Conservation (phyloP, 2,329 filamentous ascomycete species). For the Reticulascus tulasneorum region DNA sequence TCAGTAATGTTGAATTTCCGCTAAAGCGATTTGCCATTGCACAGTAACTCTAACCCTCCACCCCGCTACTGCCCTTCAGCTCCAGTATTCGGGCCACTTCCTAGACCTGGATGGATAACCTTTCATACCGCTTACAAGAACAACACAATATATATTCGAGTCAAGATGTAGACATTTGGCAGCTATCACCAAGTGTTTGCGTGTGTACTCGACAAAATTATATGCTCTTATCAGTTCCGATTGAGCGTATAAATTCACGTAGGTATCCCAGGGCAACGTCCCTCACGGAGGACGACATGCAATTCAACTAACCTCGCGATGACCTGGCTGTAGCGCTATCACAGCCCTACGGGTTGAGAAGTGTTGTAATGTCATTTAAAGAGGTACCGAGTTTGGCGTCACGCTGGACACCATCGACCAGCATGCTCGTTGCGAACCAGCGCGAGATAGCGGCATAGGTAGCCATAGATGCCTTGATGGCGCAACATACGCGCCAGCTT, state of each 20-base stretch:
- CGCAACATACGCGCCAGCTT: slow-evolving; percentile 68
- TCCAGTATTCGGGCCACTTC: slow-evolving; percentile 8
- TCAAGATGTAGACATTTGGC: slow-evolving; percentile 82
- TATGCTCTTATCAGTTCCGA: too few species aligned
- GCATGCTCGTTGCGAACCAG: slow-evolving; percentile 82
- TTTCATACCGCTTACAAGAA: slow-evolving; percentile 2
- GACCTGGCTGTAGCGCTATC: slow-evolving; percentile 84
- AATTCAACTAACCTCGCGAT: slow-evolving; percentile 87
- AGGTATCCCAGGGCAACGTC: too few species aligned
- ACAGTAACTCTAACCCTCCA: slow-evolving; percentile 9
- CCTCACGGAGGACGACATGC: slow-evolving; percentile 82
- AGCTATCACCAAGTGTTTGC: slow-evolving; percentile 78
- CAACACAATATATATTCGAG: slow-evolving; percentile 5
- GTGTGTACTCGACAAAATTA: too few species aligned
- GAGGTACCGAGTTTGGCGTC: slow-evolving; percentile 83
- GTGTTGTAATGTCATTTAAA: slow-evolving; percentile 87
- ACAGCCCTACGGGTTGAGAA: slow-evolving; percentile 93
- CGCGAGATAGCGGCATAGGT: slow-evolving; percentile 92
- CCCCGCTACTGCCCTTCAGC: slow-evolving; percentile 4
- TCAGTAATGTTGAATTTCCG: slow-evolving; percentile 1
- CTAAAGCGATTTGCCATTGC: slow-evolving; percentile 7
- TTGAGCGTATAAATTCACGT: too few species aligned
- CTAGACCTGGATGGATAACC: not conserved
- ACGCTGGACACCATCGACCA: slow-evolving; percentile 90
- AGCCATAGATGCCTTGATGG: slow-evolving; percentile 81